Evolutionary conservation across 257 asterid species (phyloP), one percentile per base, ranked within the genome.

Genomic region (Primulina huaijiensis): DNA sequence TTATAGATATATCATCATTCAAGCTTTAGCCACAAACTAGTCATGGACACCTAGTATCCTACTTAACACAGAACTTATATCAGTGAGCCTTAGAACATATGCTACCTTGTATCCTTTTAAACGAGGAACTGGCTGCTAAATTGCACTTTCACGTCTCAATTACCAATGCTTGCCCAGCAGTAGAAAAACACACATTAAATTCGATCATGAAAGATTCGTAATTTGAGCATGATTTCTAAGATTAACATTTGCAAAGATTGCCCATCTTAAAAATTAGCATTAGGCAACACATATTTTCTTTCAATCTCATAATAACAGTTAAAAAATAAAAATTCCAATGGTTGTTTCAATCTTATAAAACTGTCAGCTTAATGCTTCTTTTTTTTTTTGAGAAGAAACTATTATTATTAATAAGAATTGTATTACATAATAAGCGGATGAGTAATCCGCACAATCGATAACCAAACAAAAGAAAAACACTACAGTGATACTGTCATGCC

Each of bases 181-280:
- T 12, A 29, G 76, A 57, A 71, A 65, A 63, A n/a, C 55, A 12
- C 74, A 81, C 33, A 64, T 55, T 43, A 70, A 33, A 68, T 63
- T 46, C 72, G 65, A 53, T 29, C 35, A 37, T 23, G 53, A 12
- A 43, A 11, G 3, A 43, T 14, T 43, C n/a, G 2, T 43, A 23
- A 1, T 7, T 43, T 38, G 50, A 38, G 19, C n/a, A 12, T 43
- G 19, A 11, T 43, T 43, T 43, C 53, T 43, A 14, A 14, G 0
- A 43, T 5, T 43, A 43, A 12, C 53, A 43, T 9, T 38, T 2
- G 16, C 53, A 43, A 9, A 11, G 17, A 43, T 3, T 43, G 6
- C 53, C 19, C n/a, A 43, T 43, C 53, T 43, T 14, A 43, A 11
- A 43, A 11, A 12, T 43, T 43, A 43, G 53, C 53, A 43, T 43